Percentiles rank a stretch among this genome's conserved stretches.
Conservation (phyloP, 305 asterid species). For the Stenogyne calaminthoides region DNA sequence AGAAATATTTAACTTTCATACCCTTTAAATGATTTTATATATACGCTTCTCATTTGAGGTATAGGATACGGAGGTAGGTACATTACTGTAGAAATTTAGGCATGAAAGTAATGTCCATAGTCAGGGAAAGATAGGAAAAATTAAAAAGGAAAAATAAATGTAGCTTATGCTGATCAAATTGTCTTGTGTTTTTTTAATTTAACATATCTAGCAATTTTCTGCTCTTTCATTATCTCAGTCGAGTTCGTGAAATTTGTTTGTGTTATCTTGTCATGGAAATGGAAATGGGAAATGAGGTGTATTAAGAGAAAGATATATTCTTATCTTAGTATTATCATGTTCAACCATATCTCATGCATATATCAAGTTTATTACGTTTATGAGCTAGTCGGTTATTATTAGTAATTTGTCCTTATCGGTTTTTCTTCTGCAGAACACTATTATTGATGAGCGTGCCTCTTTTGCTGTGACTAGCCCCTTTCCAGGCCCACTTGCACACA, state of each 20-base stretch:
- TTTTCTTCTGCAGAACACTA: constrained; percentile 59
- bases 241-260: constrained; percentile 15
- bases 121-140: not conserved
- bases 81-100: not conserved
- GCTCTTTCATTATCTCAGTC: not conserved
- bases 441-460: constrained; percentile 85
- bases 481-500: constrained; percentile 63
- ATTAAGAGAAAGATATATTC: not conserved
- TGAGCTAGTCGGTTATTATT: constrained; percentile 11
- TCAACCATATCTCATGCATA: not conserved
- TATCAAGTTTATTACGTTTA: constrained; percentile 12
- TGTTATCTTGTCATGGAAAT: constrained; percentile 12
- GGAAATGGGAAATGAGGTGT: not conserved
- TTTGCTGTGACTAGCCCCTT: constrained; percentile 81
- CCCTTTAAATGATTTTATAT: not conserved
- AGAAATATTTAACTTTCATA: not conserved
- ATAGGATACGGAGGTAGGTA: not conserved
- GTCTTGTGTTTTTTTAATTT: not conserved
- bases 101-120: not conserved
- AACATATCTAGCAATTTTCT: not conserved
- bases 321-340: not conserved
- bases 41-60: not conserved
- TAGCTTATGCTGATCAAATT: constrained; percentile 3
- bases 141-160: not conserved
- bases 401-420: constrained; percentile 18